Percentiles rank a stretch among this genome's conserved stretches.
These are phyloP conservation scores for Chrysanthemum seticuspe DNA, from an alignment of 129 eudicot genomes.

Conservation along the genomic window DNA sequence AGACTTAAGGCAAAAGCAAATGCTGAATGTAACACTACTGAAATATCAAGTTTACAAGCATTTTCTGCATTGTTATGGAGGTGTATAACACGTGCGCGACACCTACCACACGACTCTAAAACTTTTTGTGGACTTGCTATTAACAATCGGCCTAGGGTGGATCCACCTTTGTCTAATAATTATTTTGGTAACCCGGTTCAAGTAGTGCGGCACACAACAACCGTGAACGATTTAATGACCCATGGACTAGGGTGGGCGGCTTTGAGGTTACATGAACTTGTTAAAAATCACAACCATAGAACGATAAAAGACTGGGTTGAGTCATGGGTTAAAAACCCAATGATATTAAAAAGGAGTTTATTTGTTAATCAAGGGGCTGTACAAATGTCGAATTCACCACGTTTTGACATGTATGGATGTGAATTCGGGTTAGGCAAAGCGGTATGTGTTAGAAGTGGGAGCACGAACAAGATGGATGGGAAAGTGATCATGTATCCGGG, in stretches of 20 bases:
- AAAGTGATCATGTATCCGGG: slow-evolving; percentile 28
- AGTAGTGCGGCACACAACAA: not conserved
- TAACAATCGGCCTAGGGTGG: slow-evolving; percentile 16
- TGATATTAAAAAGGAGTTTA: not conserved
- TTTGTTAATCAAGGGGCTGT: not conserved
- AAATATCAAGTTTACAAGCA: slow-evolving; percentile 43
- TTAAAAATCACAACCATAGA: slow-evolving; percentile 1
- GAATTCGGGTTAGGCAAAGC: slow-evolving; percentile 46
- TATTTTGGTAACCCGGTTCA: slow-evolving; percentile 32
- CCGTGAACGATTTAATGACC: slow-evolving; percentile 13
- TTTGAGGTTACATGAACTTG: slow-evolving; percentile 17
- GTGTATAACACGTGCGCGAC: slow-evolving; percentile 22
- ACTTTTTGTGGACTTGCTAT: slow-evolving; percentile 9
- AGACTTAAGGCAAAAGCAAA: slow-evolving; percentile 40
- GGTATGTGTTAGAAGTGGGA: slow-evolving; percentile 30
- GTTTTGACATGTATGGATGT: slow-evolving; percentile 31
- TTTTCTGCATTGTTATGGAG: slow-evolving; percentile 43
- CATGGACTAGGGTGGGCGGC: slow-evolving; percentile 41
- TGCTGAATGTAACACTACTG: slow-evolving; percentile 13
- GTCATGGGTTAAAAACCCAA: slow-evolving; percentile 22
- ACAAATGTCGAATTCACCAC: slow-evolving; percentile 22
- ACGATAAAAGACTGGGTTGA: not conserved
- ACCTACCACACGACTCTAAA: not conserved
- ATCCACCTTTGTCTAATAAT: slow-evolving; percentile 29
- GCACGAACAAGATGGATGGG: slow-evolving; percentile 28